phyloP scores from a whole-genome alignment of 2,329 filamentous ascomycete species.

The Lomentospora prolificans region DNA sequence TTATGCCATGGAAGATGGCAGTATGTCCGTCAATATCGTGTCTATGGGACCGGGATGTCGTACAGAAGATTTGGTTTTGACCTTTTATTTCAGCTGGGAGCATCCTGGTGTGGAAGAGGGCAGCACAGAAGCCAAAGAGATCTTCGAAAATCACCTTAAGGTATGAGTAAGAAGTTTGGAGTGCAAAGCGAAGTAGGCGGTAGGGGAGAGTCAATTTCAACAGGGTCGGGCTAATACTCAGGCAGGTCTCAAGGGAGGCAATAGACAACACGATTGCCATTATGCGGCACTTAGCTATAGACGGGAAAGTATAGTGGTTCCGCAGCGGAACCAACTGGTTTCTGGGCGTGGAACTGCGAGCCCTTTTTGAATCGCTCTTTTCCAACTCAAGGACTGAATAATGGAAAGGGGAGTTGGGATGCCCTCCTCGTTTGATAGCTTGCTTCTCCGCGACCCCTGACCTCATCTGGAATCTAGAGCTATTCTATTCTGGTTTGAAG shows the following conservation, averaged over 20 bases:
- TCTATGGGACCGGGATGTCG: slow-evolving; percentile 14
- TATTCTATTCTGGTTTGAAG: too few relatives aligned
- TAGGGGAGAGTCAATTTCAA: too few relatives aligned
- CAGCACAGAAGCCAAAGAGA: slow-evolving; percentile 16
- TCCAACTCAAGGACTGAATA: too few relatives aligned
- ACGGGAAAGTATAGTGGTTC: background rate
- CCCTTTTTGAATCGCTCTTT: too few relatives aligned
- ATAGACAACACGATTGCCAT: background rate
- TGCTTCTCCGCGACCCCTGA: too few relatives aligned
- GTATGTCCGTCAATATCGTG: slow-evolving; percentile 23
- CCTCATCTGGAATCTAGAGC: too few relatives aligned
- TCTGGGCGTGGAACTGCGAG: too few relatives aligned
- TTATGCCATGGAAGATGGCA: slow-evolving; percentile 26
- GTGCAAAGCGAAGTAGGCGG: too few relatives aligned
- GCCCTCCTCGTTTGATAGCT: too few relatives aligned
- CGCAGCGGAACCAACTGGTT: too few relatives aligned
- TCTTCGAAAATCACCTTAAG: slow-evolving; percentile 16
- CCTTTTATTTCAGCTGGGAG: slow-evolving; percentile 26
- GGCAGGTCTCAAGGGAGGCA: background rate
- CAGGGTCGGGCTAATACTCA: background rate
- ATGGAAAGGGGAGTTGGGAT: too few relatives aligned
- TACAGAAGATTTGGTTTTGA: slow-evolving; percentile 22
- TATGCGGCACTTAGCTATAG: background rate
- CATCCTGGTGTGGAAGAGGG: slow-evolving; percentile 19
- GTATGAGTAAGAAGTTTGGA: slow-evolving; percentile 8